Evolutionary conservation across 371 early-diverging fungal genomes (phyloP), one percentile per base, ranked within the genome.

Genomic region (Nematocida minor): DNA sequence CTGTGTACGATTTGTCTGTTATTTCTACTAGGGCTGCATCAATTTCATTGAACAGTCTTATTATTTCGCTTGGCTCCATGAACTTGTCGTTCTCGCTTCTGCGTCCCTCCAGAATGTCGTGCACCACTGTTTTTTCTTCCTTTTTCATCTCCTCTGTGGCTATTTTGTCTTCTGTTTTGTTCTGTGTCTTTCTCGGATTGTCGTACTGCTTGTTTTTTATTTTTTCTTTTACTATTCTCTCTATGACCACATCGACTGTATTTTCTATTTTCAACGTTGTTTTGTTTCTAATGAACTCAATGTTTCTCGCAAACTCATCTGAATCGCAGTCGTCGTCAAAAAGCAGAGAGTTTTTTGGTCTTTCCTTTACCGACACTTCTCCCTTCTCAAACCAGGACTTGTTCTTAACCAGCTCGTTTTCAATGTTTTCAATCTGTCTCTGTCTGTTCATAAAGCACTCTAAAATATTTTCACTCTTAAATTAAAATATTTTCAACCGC

Each of bases 71-170:
- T 44, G 79, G 79, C 4, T 53, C 66, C 77, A 74, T 74, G 34
- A 74, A 74, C 63, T 60, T 53, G 64, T 74, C 77, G 32, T 74
- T 74, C 36, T 46, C 77, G 11, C 54, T 74, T 69, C 49, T 22
- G 20, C 77, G 32, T 27, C 77, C 77, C 7, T 63, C 77, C 9
- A 38, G 44, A 20, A 60, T 38, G 34, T 74, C 77, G 46, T 74
- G 77, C 18, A 74, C 42, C 4, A 48, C 51, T 16, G 51, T 14
- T 20, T n/a, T 46, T 18, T 34, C 55, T 6, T 36, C 46, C 29
- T 68, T 48, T 4, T 74, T 49, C 32, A 29, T 9, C 1, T 20
- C 38, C 51, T 34, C 77, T 47, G 32, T 46, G n/a, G 14, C 27
- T 9, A n/a, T 44, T n/a, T n/a, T n/a, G 32, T 57, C 48, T 47